A percentile compares a stretch with the other conserved stretches of the same genome.
Conservation (phyloP, 352 stramenopile genomes). For the Globisporangium nunn region DNA sequence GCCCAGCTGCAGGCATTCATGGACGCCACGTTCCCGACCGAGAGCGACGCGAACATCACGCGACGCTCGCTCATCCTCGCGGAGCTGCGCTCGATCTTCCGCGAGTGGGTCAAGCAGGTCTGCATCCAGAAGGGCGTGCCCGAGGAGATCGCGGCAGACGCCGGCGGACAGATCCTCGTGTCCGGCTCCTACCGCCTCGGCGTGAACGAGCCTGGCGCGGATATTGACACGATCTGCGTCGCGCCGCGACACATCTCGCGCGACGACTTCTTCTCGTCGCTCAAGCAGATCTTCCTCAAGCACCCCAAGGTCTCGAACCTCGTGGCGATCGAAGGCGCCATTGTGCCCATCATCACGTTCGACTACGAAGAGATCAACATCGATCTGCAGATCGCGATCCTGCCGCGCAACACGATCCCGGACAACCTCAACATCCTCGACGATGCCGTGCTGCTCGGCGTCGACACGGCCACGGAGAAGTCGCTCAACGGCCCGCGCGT, state of each 20-base stretch:
- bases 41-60: conserved; percentile 76
- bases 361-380: conserved; percentile 99
- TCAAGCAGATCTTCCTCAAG: conserved; percentile 88
- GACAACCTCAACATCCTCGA: conserved; percentile 89
- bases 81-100: conserved; percentile 79
- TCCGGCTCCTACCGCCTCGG: conserved; percentile 93
- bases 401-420: conserved; percentile 89
- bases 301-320: conserved; percentile 91
- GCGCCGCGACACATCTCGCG: conserved; percentile 92
- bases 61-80: conserved; percentile 79
- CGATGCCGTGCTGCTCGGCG: conserved; percentile 80
- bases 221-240: conserved; percentile 98
- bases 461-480: conserved; percentile 85
- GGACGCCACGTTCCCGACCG: conserved; percentile 72
- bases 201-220: conserved; percentile 94
- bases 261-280: conserved; percentile 95
- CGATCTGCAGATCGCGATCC: conserved; percentile 95
- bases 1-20: conserved; percentile 77
- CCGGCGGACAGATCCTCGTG: conserved; percentile 84
- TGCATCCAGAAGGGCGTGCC: conserved; percentile 79
- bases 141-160: conserved; percentile 80
- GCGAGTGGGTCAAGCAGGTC: conserved; percentile 80
- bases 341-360: conserved; percentile 98
- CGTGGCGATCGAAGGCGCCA: conserved; percentile 82
- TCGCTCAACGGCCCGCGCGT: conserved; percentile 87